Evolutionary conservation across 345 rosid genomes (phyloP).

Genomic region (Pseudoturritis turrita): DNA sequence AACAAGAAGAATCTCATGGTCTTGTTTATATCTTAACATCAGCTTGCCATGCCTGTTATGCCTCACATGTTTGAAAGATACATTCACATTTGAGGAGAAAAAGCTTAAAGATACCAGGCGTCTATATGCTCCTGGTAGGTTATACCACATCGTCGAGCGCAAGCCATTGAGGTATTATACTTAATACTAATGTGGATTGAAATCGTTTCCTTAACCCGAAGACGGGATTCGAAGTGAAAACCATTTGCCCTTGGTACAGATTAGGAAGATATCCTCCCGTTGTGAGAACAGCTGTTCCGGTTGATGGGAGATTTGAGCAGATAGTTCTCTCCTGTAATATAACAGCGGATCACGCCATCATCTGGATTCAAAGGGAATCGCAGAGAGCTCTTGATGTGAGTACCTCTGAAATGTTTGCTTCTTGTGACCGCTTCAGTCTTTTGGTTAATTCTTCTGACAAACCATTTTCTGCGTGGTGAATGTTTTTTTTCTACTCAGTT

Average conservation of each 20-base stretch:
- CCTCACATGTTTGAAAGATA: slow-evolving; percentile 84
- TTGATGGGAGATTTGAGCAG: slow-evolving; percentile 95
- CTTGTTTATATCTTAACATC: slow-evolving; percentile 24
- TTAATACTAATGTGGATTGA: neutral
- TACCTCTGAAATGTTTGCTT: slow-evolving; percentile 2
- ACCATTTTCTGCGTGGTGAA: neutral
- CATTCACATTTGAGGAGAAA: slow-evolving; percentile 78
- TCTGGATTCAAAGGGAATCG: slow-evolving; percentile 89
- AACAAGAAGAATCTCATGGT: slow-evolving; percentile 5
- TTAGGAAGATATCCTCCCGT: slow-evolving; percentile 84
- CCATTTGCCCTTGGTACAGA: slow-evolving; percentile 40
- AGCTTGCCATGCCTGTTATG: slow-evolving; percentile 94
- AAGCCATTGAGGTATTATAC: slow-evolving; percentile 65
- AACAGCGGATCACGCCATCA: slow-evolving; percentile 77
- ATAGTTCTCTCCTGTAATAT: slow-evolving; percentile 85
- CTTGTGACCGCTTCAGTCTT: neutral
- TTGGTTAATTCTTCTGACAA: neutral
- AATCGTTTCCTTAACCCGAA: neutral
- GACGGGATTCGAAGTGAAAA: neutral
- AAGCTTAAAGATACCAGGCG: slow-evolving; percentile 82
- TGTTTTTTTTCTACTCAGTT: slow-evolving; percentile 34
- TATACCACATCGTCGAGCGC: slow-evolving; percentile 88
- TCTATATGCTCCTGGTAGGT: slow-evolving; percentile 90
- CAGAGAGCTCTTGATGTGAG: slow-evolving; percentile 80
- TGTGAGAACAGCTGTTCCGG: slow-evolving; percentile 97